Base-by-base conservation (phyloP, 352 stramenopile genomes). In the Phytophthora brassicae region DNA sequence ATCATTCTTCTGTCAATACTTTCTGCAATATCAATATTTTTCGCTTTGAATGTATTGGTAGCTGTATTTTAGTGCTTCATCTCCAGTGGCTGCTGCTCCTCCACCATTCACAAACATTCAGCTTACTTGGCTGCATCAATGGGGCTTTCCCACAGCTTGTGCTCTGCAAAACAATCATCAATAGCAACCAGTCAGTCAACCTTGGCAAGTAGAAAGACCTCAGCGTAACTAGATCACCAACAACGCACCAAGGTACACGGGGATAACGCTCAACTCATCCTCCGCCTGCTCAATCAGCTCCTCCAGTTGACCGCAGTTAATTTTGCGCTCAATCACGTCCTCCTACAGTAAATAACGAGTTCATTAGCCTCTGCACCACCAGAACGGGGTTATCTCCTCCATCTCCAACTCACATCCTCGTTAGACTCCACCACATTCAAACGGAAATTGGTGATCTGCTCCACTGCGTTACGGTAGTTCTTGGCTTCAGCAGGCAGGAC, bases 261-360 rank as follows among this genome's bases (percentile, higher is more conserved):
- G 86, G 59, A 95, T 90, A 60, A 95, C 69, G 62, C 72, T 90
- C 63, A 95, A 68, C 59, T 95, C 86, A 60, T 95, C 86, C 56
- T 95, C 79, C 4, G 86, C 86, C 74, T 95, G 84, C 49, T 92
- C 85, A 33, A 96, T 93, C 45, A 96, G 77, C 65, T 94, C 85
- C 60, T 96, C 87, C 35, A 96, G 71, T 65, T 95, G 87, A 12
- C 87, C 87, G 66, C 86, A 94, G 75, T 91, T 92, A 64, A 96
- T 94, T 57, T 79, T 75, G 54, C 81, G 83, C 68, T 96, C 87
- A 68, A 96, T 92, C 26, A 76, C 70, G 41, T 79, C 64, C 69
- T 96, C 87, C 79, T 95, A 39, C 28, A 60, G 31, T 12, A 31
- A 24, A 36, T 12, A 38, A 38, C 16, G 23, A 57, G 29, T 24